Percentiles rank a stretch among this genome's conserved stretches.
phyloP scores from a whole-genome alignment of 1,139 yeast genomes.

The Taphrina pruni region DNA sequence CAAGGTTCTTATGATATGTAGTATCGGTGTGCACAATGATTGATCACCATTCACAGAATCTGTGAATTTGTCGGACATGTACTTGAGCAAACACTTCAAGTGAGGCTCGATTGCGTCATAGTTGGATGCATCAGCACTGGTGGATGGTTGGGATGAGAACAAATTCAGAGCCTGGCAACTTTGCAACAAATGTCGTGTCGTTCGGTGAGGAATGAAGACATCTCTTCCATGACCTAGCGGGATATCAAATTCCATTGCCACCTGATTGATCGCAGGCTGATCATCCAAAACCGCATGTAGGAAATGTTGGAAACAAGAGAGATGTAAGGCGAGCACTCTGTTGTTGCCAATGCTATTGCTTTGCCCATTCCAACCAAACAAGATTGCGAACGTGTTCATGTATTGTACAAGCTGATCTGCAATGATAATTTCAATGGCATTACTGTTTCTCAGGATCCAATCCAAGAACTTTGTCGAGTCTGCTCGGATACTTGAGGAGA shows the following conservation, averaged over 20 bases:
- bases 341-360: constrained; percentile 2
- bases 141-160: background rate
- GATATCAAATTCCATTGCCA: background rate
- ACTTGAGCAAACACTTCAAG: background rate
- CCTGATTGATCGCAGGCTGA: background rate
- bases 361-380: constrained; percentile 28
- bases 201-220: constrained; percentile 13
- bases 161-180: background rate
- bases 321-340: constrained; percentile 6
- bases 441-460: constrained; percentile 57
- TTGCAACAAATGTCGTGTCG: background rate
- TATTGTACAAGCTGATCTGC: constrained; percentile 3
- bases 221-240: constrained; percentile 5
- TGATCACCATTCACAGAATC: constrained; percentile 17
- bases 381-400: constrained; percentile 18
- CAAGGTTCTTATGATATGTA: constrained; percentile 14
- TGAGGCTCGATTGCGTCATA: constrained; percentile 14
- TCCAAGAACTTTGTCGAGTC: constrained; percentile 70
- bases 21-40: constrained; percentile 12
- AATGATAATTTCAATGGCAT: constrained; percentile 41
- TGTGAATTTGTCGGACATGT: constrained; percentile 19
- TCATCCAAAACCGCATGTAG: background rate
- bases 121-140: constrained; percentile 5
- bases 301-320: constrained; percentile 7
- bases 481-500: constrained; percentile 71